Evolutionary conservation across 768 basidiomycete genomes (phyloP).

Genomic region (Lentinula boryana): DNA sequence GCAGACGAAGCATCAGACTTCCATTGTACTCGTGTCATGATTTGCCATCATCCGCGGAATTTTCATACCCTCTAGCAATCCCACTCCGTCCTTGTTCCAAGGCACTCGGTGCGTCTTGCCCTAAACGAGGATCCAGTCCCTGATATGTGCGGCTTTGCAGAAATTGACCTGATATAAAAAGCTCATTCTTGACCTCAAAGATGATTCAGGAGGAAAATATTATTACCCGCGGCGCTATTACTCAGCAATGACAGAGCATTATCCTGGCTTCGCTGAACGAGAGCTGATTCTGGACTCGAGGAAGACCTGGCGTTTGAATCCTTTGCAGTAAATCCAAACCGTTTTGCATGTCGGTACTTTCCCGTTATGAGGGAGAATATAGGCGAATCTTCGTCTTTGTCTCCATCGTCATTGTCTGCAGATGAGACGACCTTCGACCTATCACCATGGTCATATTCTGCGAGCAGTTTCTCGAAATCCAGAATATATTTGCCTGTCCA

Average conservation of each 20-base stretch:
- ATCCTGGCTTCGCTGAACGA: constrained; percentile 64
- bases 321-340: constrained; percentile 38
- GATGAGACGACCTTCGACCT: not conserved
- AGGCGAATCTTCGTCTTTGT: constrained; percentile 61
- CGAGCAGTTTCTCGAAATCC: constrained; percentile 61
- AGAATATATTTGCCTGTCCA: constrained; percentile 81
- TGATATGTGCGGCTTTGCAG: constrained; percentile 69
- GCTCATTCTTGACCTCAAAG: not conserved
- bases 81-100: constrained; percentile 89
- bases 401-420: constrained; percentile 17
- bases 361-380: constrained; percentile 86
- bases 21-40: not conserved
- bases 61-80: constrained; percentile 81
- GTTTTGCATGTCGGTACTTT: constrained; percentile 72
- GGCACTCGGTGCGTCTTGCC: constrained; percentile 72
- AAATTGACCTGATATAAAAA: constrained; percentile 47
- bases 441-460: not conserved
- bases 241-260: constrained; percentile 44
- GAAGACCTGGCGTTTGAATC: constrained; percentile 11
- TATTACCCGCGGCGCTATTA: constrained; percentile 70
- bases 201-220: constrained; percentile 4
- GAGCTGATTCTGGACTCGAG: constrained; percentile 24
- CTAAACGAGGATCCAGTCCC: constrained; percentile 74
- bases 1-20: not conserved
- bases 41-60: constrained; percentile 17